Percentiles rank a stretch among this genome's conserved stretches.
Conservation (phyloP, 2,329 filamentous ascomycete genomes). For the Monosporascus sp. region DNA sequence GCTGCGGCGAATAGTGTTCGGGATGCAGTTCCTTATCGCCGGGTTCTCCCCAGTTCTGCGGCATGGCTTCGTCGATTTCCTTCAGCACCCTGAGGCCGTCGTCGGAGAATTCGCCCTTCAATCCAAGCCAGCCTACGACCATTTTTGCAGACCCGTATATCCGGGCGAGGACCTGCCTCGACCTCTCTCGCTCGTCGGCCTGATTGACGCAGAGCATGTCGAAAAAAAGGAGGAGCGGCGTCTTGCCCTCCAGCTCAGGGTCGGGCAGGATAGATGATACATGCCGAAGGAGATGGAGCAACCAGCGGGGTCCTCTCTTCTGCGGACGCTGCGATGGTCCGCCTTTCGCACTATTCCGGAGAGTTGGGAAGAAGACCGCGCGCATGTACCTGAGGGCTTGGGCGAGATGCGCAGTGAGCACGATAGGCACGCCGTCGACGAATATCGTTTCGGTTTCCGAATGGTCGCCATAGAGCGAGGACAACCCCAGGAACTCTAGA, state of each 20-base stretch:
- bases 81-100: slow-evolving; percentile 19
- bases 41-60: slow-evolving; percentile 26
- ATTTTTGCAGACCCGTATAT: slow-evolving; percentile 12
- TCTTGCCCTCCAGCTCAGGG: not conserved
- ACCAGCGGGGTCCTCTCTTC: slow-evolving; percentile 4
- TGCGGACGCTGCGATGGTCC: not conserved
- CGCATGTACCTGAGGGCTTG: slow-evolving; percentile 28
- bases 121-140: slow-evolving; percentile 28
- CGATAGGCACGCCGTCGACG: slow-evolving; percentile 20
- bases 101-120: slow-evolving; percentile 23
- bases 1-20: slow-evolving; percentile 27
- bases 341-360: not conserved
- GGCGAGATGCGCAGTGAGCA: slow-evolving; percentile 22
- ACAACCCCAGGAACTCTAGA: slow-evolving; percentile 8
- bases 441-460: slow-evolving; percentile 23
- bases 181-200: slow-evolving; percentile 3
- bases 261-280: slow-evolving; percentile 4
- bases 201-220: slow-evolving; percentile 7
- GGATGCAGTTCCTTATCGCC: slow-evolving; percentile 27
- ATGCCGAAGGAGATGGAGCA: slow-evolving; percentile 4
- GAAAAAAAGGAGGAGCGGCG: slow-evolving; percentile 6
- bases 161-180: slow-evolving; percentile 1
- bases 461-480: slow-evolving; percentile 6
- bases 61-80: slow-evolving; percentile 26
- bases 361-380: slow-evolving; percentile 25